Base-by-base conservation (phyloP, 2,329 filamentous ascomycete species). In the Fusarium proliferatum region DNA sequence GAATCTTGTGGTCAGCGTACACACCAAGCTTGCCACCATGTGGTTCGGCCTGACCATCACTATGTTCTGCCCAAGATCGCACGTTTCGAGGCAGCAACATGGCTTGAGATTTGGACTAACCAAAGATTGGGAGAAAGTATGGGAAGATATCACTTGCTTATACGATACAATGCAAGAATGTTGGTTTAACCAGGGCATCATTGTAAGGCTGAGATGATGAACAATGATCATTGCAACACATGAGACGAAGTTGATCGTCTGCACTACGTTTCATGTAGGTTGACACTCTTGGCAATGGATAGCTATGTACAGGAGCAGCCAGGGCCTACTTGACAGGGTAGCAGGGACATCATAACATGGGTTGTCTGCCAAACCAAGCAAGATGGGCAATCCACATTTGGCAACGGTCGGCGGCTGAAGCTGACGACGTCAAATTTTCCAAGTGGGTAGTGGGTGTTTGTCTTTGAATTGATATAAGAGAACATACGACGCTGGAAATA, bases 241-340 rank as follows among this genome's bases (percentile, higher is more conserved):
- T 58, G 71, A 71, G 61, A 74, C 49, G 55, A 72, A 63, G n/a
- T 48, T 43, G 64, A 71, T 45, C 41, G 19, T 62, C 45, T 67
- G 30, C 62, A 64, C 43, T 70, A 67, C 62, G 66, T 73, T 70
- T 73, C 71, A 74, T 46, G 19, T 64, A 42, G 15, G 33, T 48
- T 46, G 16, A n/a, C n/a, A 45, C 13, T 55, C 30, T 49, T 38
- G 56, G 30, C 26, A 43, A 34, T 21, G 41, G 17, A 38, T 28
- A 39, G n/a, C n/a, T 38, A 33, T 13, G 33, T 33, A 36, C n/a
- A 38, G n/a, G n/a, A 41, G n/a, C 16, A 33, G 52, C 46, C 59
- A 49, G 34, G 45, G 33, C 23, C 21, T 36, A 41, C 57, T 41
- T 71, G 39, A 55, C 70, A 73, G 71, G 71, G 28, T 9, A 30